phyloP scores from a whole-genome alignment of 2,329 filamentous ascomycete species.

The Alternaria sp. region DNA sequence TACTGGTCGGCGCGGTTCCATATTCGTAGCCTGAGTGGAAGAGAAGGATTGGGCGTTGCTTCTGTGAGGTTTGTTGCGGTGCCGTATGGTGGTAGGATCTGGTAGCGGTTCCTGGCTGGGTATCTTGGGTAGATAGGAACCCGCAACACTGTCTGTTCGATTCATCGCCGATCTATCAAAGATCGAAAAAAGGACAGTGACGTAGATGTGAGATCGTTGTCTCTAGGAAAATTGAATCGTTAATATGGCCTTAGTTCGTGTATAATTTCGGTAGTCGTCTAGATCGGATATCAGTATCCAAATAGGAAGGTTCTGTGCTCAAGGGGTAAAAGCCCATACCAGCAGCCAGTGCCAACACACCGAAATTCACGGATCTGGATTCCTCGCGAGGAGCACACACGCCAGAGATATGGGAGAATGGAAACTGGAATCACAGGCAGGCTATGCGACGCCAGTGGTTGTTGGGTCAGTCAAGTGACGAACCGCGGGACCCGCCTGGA shows the following conservation, averaged over 20 bases:
- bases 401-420: conserved; percentile 11
- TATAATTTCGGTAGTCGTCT: conserved; percentile 37
- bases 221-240: conserved; percentile 25
- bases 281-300: conserved; percentile 30
- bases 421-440: conserved; percentile 15
- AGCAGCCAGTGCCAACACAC: conserved; percentile 35
- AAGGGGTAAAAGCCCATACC: conserved; percentile 32
- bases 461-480: conserved; percentile 29
- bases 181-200: conserved; percentile 24
- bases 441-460: conserved; percentile 25
- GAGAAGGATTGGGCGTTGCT: conserved; percentile 9
- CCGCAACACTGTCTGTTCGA: conserved; percentile 46
- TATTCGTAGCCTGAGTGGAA: conserved; percentile 15
- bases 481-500: conserved; percentile 30
- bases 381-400: conserved; percentile 1
- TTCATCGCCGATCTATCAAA: conserved; percentile 43
- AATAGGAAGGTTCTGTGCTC: conserved; percentile 30
- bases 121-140: conserved; percentile 29
- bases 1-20: conserved; percentile 28
- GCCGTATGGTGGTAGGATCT: conserved; percentile 34
- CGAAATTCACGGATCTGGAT: conserved; percentile 21
- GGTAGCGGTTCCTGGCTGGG: conserved; percentile 23
- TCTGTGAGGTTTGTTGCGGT: conserved; percentile 28
- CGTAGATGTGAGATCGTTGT: conserved; percentile 16
- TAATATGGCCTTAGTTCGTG: conserved; percentile 20